Evolutionary conservation across 306 rosid species (phyloP).

Genomic region (Vigna nakashimae): DNA sequence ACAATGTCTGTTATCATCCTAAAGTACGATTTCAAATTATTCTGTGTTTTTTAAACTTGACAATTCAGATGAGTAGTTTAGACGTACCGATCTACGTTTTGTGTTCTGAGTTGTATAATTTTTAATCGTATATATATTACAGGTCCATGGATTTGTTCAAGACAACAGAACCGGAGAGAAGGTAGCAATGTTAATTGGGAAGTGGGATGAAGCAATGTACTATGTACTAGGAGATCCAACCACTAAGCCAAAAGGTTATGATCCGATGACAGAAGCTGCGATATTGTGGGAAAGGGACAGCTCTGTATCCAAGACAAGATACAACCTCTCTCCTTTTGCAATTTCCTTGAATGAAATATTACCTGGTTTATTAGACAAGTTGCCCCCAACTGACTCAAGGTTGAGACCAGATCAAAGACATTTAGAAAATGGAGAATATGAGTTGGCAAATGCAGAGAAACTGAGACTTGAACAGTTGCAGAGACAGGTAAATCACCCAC

Average conservation of each 20-base stretch:
- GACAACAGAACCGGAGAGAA: slow-evolving; percentile 98
- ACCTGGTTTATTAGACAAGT: slow-evolving; percentile 69
- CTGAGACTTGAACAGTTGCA: slow-evolving; percentile 95
- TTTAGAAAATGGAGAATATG: slow-evolving; percentile 95
- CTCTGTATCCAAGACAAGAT: slow-evolving; percentile 76
- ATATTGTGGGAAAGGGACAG: slow-evolving; percentile 92
- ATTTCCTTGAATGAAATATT: slow-evolving; percentile 89
- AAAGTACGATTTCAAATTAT: slow-evolving; percentile 13
- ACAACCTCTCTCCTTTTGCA: slow-evolving; percentile 93
- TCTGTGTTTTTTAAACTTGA: slow-evolving; percentile 1
- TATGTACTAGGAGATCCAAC: slow-evolving; percentile 98
- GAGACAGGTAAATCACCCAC: slow-evolving; percentile 76
- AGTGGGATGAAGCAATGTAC: slow-evolving; percentile 99
- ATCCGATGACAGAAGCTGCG: slow-evolving; percentile 97
- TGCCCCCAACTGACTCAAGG: slow-evolving; percentile 98
- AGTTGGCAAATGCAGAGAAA: slow-evolving; percentile 90
- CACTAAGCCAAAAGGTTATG: slow-evolving; percentile 92
- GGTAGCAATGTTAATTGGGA: slow-evolving; percentile 95
- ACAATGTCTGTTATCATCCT: neutral
- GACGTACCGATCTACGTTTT: slow-evolving; percentile 4
- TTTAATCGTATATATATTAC: slow-evolving; percentile 40
- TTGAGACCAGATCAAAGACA: slow-evolving; percentile 98
- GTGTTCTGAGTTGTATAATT: neutral
- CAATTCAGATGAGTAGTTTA: slow-evolving; percentile 15
- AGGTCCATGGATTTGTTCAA: slow-evolving; percentile 99